Evolutionary conservation across 352 stramenopile genomes (phyloP), one percentile per base, ranked within the genome.

Genomic region (Pythium rishiriense): DNA sequence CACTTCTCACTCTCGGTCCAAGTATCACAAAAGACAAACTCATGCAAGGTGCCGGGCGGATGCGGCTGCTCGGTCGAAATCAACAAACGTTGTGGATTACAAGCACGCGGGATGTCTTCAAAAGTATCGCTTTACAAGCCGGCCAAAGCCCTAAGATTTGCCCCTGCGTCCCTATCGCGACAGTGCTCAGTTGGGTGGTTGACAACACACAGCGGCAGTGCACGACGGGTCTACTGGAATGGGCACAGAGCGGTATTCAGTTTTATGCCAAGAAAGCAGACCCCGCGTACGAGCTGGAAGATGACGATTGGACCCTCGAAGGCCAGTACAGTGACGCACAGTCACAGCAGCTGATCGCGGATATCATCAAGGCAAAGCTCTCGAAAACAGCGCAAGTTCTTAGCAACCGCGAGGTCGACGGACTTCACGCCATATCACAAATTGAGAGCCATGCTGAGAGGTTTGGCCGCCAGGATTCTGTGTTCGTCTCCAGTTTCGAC

Each of bases 21-120:
- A 85, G 85, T 29, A 72, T 97, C 21, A 88, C 82, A 0, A 98
- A 97, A 52, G 92, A 97, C 66, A 97, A 97, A 47, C 58, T 98
- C 3, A 96, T 97, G 88, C 91, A 97, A 67, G 90, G 87, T 21
- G 88, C 87, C 4, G 91, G 89, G 15, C 81, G 91, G 0, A 84
- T 97, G 73, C 69, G 90, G 3, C 85, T 93, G 43, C 76, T 98
- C 0, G 85, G 79, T 12, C 76, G 69, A 0, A 53, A 83, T 21
- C 89, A 97, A 63, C 85, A 65, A 37, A 58, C 72, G 19, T 68
- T 98, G 1, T 78, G 81, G 62, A 70, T 97, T 21, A 74, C 75
- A 9, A 83, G 76, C 56, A 83, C 85, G 9, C 58, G 72, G 19
- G 87, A 97, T 37, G 76, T 97, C 5, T 77, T 72, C 45, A 69